phyloP scores from a whole-genome alignment of 2,329 filamentous ascomycete genomes.

The Arachnomyces sp. region DNA sequence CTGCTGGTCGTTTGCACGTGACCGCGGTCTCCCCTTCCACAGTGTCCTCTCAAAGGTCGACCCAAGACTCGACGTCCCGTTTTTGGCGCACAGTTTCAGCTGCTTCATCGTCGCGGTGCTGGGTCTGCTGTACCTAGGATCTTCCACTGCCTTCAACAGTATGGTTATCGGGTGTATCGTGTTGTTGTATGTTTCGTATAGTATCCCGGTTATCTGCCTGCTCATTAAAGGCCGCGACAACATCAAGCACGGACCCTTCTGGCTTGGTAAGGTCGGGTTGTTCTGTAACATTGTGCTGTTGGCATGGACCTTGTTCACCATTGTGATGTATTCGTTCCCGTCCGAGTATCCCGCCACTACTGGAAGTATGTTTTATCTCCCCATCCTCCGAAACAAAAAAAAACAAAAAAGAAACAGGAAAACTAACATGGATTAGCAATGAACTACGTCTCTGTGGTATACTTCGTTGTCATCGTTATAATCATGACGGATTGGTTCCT shows the following conservation, averaged over 20 bases:
- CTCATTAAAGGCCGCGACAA: conserved; percentile 39
- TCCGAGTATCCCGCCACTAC: conserved; percentile 25
- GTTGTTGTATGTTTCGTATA: conserved; percentile 42
- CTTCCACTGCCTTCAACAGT: conserved; percentile 35
- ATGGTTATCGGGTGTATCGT: conserved; percentile 40
- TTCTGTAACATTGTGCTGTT: conserved; percentile 39
- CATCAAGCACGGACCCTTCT: conserved; percentile 42
- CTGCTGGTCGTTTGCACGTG: conserved; percentile 48
- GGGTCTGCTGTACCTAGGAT: conserved; percentile 42
- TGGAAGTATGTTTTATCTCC: conserved; percentile 23
- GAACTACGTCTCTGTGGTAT: conserved; percentile 38
- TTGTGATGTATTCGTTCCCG: conserved; percentile 42
- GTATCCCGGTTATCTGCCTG: conserved; percentile 41
- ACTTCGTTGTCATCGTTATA: conserved; percentile 27
- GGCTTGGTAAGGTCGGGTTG: conserved; percentile 38
- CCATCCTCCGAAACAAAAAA: background rate
- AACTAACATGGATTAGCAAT: conserved; percentile 22
- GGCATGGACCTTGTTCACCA: conserved; percentile 42
- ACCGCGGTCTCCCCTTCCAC: conserved; percentile 42
- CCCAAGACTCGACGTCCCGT: conserved; percentile 35
- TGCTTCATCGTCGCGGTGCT: conserved; percentile 39
- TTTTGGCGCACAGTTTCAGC: conserved; percentile 38
- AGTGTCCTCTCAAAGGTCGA: conserved; percentile 35
- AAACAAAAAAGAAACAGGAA: background rate
- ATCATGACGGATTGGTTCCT: conserved; percentile 30